Percentiles rank a stretch among this genome's conserved stretches.
phyloP scores from a whole-genome alignment of 1,284 basidiomycete species.

The Abortiporus biennis region DNA sequence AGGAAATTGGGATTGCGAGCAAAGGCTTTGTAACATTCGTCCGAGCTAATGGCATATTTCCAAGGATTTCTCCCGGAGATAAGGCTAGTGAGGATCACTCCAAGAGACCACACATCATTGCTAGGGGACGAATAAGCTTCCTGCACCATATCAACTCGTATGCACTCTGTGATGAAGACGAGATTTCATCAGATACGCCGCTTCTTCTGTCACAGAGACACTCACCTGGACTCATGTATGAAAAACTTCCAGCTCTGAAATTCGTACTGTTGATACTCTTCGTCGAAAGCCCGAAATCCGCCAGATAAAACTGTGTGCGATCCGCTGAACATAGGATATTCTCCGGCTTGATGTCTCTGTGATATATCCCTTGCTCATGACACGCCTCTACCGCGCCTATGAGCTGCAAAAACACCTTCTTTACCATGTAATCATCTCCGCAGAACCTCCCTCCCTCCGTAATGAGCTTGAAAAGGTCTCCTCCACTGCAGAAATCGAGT shows the following conservation, averaged over 20 bases:
- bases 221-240: conserved; percentile 54
- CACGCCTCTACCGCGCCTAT: conserved; percentile 59
- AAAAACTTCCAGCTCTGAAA: conserved; percentile 47
- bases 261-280: conserved; percentile 36
- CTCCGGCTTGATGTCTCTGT: conserved; percentile 73
- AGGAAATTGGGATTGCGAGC: conserved; percentile 63
- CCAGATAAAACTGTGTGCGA: conserved; percentile 44
- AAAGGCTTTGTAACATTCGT: conserved; percentile 71
- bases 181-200: too few relatives aligned
- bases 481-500: conserved; percentile 52
- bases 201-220: too few relatives aligned
- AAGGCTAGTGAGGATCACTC: conserved; percentile 51
- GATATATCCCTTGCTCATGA: conserved; percentile 55
- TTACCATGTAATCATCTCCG: conserved; percentile 20
- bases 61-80: conserved; percentile 87
- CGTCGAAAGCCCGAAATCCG: conserved; percentile 72
- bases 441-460: conserved; percentile 13
- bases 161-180: conserved; percentile 17
- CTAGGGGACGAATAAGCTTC: conserved; percentile 16
- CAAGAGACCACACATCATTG: conserved; percentile 27
- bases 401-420: conserved; percentile 48
- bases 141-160: conserved; percentile 19
- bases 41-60: conserved; percentile 67
- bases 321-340: conserved; percentile 54
- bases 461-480: conserved; percentile 24